Evolutionary conservation across 345 rosid genomes (phyloP), one percentile per base, ranked within the genome.

Genomic region (Eucalyptus camaldulensis): DNA sequence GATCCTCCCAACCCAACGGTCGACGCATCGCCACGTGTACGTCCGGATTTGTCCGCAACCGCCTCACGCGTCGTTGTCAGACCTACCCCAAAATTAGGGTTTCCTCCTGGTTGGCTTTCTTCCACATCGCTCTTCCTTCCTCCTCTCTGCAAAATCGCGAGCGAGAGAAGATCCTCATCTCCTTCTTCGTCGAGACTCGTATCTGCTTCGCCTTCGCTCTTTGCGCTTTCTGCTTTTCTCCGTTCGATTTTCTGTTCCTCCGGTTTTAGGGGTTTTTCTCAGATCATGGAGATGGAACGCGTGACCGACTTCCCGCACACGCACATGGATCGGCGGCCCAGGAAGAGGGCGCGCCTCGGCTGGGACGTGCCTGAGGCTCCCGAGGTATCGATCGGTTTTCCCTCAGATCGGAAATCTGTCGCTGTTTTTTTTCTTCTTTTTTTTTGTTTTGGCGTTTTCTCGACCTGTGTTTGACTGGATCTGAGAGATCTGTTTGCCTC

Each of bases 301-400:
- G 94, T 94, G 87, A 93, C 92, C 10, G 95, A 95, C 90, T 92
- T 97, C 88, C 98, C 99, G 54, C 94, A 88, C 50, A 86, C 96
- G 90, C 94, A 94, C 88, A 92, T 96, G 87, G 98, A 96, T 91
- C 96, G 95, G 33, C 97, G 98, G 62, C 99, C 99, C 16, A 91
- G 99, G 87, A 97, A 97, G 94, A 93, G 98, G 90, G 95, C 95
- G 76, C 99, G 99, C 89, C 90, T 97, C 88, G 99, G 99, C 85
- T 96, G 99, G 99, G 99, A 97, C 86, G 97, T 94, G 15, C 95
- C 96, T 87, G 91, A 92, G 89, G 88, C 93, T 7, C 94, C 95
- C 2, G 95, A 96, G 97, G 99, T 96, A 95, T 88, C 14, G 87
- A 86, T 86, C 65, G 25, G 67, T 17, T 51, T 45, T 50, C 86